phyloP scores from a whole-genome alignment of 345 rosid species.

The Eutrema japonicum region DNA sequence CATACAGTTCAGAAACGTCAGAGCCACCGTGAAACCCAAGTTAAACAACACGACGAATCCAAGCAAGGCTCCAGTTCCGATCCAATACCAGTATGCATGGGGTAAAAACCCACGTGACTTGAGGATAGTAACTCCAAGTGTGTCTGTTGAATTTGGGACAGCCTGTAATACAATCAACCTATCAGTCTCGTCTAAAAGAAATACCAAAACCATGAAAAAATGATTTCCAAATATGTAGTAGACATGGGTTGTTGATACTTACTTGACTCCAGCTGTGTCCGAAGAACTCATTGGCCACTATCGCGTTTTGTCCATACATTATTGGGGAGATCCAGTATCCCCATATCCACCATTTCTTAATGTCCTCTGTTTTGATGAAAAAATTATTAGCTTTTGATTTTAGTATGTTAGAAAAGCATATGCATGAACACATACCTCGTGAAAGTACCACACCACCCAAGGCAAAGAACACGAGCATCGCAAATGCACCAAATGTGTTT shows the following conservation, averaged over 20 bases:
- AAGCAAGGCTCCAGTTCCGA: conserved; percentile 68
- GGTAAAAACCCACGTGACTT: conserved; percentile 73
- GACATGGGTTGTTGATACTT: conserved; percentile 25
- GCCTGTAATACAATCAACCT: conserved; percentile 45
- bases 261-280: conserved; percentile 71
- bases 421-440: conserved; percentile 44
- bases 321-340: conserved; percentile 82
- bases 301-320: conserved; percentile 80
- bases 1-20: conserved; percentile 77
- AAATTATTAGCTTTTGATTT: not conserved
- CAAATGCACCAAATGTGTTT: conserved; percentile 64
- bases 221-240: not conserved
- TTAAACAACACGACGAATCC: conserved; percentile 69
- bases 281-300: conserved; percentile 67
- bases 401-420: not conserved
- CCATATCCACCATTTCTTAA: conserved; percentile 94
- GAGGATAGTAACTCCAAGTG: conserved; percentile 71
- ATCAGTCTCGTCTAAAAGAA: conserved; percentile 20
- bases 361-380: conserved; percentile 52
- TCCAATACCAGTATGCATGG: conserved; percentile 85
- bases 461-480: conserved; percentile 55
- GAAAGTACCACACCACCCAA: conserved; percentile 71
- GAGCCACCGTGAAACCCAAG: conserved; percentile 67
- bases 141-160: conserved; percentile 56
- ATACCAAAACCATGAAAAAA: conserved; percentile 13